These are phyloP conservation scores for Penicillium cataractarum DNA, from an alignment of 495 filamentous ascomycete genomes.

Conservation along the genomic window DNA sequence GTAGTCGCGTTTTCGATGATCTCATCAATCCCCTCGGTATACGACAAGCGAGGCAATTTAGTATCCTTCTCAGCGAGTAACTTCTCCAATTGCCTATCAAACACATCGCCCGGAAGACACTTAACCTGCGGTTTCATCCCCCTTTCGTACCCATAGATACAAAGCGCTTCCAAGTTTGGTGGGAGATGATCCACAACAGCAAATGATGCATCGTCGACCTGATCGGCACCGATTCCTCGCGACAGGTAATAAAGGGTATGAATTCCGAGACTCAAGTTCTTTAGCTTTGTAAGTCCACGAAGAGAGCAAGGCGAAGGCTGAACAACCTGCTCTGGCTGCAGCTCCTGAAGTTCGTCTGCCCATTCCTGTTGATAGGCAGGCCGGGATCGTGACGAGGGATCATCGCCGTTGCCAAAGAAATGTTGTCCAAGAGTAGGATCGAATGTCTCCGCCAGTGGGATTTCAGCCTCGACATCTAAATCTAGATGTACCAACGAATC, in stretches of 20 bases:
- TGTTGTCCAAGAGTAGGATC: not conserved
- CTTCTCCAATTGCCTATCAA: not conserved
- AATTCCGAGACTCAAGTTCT: constrained; percentile 1
- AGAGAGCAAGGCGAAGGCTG: not conserved
- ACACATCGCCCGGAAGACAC: not conserved
- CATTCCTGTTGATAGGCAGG: not conserved
- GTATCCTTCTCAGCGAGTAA: not conserved
- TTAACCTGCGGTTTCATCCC: not conserved
- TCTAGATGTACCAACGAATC: not conserved
- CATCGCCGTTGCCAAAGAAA: not conserved
- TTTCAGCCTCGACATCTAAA: not conserved
- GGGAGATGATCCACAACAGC: constrained; percentile 4
- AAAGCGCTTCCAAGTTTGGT: not conserved
- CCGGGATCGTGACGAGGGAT: not conserved
- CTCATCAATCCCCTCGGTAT: not conserved
- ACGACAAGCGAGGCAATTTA: not conserved
- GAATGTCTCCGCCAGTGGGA: not conserved
- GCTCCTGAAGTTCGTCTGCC: not conserved
- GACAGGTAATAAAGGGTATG: not conserved
- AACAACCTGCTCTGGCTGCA: not conserved
- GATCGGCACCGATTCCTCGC: not conserved
- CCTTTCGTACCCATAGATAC: not conserved
- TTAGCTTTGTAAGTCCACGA: not conserved
- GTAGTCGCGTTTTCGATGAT: not conserved
- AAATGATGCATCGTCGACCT: not conserved